Conservation (phyloP, 768 basidiomycete genomes). For the Xerocomus spinulosus region DNA sequence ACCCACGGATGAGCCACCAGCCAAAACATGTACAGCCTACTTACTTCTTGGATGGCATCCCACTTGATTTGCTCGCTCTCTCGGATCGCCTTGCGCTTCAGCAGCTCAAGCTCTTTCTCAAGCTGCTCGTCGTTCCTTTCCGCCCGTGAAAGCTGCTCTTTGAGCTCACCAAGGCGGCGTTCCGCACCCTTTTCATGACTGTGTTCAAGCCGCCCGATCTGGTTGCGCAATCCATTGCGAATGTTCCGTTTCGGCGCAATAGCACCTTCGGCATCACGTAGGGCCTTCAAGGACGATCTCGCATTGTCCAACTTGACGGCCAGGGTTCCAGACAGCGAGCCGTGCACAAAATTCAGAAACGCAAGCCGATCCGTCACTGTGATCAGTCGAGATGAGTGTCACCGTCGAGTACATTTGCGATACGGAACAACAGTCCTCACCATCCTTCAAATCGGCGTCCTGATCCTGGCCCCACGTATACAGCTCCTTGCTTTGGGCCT, state of each 20-base stretch:
- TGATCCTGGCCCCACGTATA: constrained; percentile 82
- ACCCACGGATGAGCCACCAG: constrained; percentile 1
- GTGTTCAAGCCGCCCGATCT: constrained; percentile 64
- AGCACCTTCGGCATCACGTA: constrained; percentile 65
- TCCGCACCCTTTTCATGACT: constrained; percentile 62
- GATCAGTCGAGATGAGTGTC: neutral
- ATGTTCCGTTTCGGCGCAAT: constrained; percentile 59
- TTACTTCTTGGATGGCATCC: constrained; percentile 77
- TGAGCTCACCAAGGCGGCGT: constrained; percentile 64
- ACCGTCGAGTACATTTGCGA: neutral
- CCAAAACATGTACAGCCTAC: constrained; percentile 2
- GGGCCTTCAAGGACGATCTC: constrained; percentile 61
- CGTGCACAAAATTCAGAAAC: constrained; percentile 75
- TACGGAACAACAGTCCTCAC: constrained; percentile 33
- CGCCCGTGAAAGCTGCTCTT: constrained; percentile 60
- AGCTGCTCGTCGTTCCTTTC: constrained; percentile 56
- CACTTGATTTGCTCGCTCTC: constrained; percentile 78
- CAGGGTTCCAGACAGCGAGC: constrained; percentile 58
- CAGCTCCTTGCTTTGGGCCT: constrained; percentile 77
- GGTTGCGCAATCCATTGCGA: constrained; percentile 52
- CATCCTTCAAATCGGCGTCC: constrained; percentile 69
- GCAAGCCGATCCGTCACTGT: constrained; percentile 77
- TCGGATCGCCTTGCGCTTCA: constrained; percentile 70
- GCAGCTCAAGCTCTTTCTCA: constrained; percentile 67
- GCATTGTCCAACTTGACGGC: constrained; percentile 60